Percentiles rank a stretch among this genome's conserved stretches.
Conservation (phyloP, 2,329 filamentous ascomycete genomes). For the Aspergillus tamarii region DNA sequence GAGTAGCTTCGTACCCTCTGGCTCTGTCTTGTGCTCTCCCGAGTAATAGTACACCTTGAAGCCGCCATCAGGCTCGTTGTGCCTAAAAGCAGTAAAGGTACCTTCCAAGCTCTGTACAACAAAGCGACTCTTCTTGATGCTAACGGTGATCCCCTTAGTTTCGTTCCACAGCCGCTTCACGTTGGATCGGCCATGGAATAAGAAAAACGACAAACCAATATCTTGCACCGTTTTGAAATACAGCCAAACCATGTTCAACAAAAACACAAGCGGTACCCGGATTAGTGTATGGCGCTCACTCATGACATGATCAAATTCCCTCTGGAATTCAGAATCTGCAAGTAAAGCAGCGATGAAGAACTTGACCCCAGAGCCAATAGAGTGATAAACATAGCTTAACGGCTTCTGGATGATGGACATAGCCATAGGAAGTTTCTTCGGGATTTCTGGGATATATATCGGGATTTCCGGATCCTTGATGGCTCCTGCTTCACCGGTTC, state of each 20-base stretch:
- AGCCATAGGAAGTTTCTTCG: constrained; percentile 26
- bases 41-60: constrained; percentile 47
- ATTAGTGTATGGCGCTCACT: constrained; percentile 38
- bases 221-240: constrained; percentile 51
- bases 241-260: constrained; percentile 53
- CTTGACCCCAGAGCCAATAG: constrained; percentile 48
- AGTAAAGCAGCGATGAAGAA: constrained; percentile 55
- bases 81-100: constrained; percentile 55
- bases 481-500: constrained; percentile 29
- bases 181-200: constrained; percentile 54
- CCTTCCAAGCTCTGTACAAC: constrained; percentile 54
- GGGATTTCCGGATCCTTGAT: constrained; percentile 30
- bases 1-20: constrained; percentile 45
- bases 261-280: constrained; percentile 42
- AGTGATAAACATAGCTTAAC: constrained; percentile 47
- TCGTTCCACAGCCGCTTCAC: constrained; percentile 52
- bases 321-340: constrained; percentile 56
- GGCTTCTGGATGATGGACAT: constrained; percentile 36
- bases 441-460: constrained; percentile 33
- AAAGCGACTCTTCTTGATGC: constrained; percentile 51
- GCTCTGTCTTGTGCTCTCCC: constrained; percentile 50
- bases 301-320: constrained; percentile 53
- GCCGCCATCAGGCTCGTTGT: constrained; percentile 38
- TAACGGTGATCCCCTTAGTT: constrained; percentile 53
- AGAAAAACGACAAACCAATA: constrained; percentile 49